Evolutionary conservation across 208 protist genomes (phyloP).

Genomic region (Crithidia sp.): DNA sequence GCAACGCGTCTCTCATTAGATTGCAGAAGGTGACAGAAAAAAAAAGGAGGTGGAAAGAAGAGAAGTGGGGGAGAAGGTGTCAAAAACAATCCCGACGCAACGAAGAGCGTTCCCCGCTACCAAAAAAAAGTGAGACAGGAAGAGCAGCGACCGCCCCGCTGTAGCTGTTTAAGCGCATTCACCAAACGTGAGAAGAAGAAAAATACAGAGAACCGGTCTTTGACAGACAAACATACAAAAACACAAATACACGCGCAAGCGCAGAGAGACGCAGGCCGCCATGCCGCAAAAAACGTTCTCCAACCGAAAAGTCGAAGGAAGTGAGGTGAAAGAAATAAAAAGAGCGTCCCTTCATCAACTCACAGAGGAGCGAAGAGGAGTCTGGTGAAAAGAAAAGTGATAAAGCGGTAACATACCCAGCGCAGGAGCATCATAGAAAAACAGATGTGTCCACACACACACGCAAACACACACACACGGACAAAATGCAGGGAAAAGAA

Average conservation of each 20-base stretch:
- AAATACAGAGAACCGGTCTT: conserved; percentile 7
- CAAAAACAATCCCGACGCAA: not conserved
- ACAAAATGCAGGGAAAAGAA: not conserved
- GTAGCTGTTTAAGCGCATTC: no score
- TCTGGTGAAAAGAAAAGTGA: not conserved
- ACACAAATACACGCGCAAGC: conserved; percentile 9
- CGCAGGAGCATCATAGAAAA: conserved; percentile 6
- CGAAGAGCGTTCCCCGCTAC: not conserved
- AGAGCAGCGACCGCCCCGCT: not conserved
- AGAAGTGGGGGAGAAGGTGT: conserved; percentile 1
- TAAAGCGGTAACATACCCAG: no score
- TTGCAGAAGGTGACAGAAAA: conserved; percentile 18
- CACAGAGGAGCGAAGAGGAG: not conserved
- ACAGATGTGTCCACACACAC: not conserved
- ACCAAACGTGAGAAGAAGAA: conserved; percentile 3
- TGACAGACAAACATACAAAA: not conserved
- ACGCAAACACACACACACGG: not conserved
- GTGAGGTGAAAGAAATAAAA: conserved; percentile 9
- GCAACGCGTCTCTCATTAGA: not conserved
- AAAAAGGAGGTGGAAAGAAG: conserved; percentile 9
- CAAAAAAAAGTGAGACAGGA: conserved; percentile 15
- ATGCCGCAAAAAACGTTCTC: no score
- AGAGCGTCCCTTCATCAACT: not conserved
- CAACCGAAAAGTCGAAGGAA: not conserved
- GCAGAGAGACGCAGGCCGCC: not conserved